A percentile compares a stretch with the other conserved stretches of the same genome.
Evolutionary conservation across 495 filamentous ascomycete genomes (phyloP).

Genomic region (Lasiosphaeria miniovina): DNA sequence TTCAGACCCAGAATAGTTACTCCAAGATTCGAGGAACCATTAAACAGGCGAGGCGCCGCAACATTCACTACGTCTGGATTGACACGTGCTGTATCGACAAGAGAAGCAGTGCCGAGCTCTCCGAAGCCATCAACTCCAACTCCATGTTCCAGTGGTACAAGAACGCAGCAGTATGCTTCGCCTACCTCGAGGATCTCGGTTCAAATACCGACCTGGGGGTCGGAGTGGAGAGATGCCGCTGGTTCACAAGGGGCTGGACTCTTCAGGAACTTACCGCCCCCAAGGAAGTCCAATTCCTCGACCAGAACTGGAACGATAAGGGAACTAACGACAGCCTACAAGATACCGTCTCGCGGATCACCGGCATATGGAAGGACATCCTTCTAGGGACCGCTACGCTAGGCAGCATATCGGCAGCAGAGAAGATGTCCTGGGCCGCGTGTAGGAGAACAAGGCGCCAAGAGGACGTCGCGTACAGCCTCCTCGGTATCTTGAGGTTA

Average conservation of each 20-base stretch:
- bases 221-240: slow-evolving; percentile 1
- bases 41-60: background rate
- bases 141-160: slow-evolving; percentile 9
- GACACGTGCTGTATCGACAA: slow-evolving; percentile 12
- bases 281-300: background rate
- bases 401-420: background rate
- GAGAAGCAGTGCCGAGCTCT: slow-evolving; percentile 5
- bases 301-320: background rate
- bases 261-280: slow-evolving; percentile 4
- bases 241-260: slow-evolving; percentile 3
- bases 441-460: slow-evolving; percentile 9
- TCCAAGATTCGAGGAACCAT: slow-evolving; percentile 19
- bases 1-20: slow-evolving; percentile 21
- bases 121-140: slow-evolving; percentile 6
- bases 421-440: slow-evolving; percentile 19
- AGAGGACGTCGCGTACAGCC: slow-evolving; percentile 18
- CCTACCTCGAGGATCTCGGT: too few species aligned
- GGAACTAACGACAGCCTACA: background rate
- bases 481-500: slow-evolving; percentile 26
- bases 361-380: background rate
- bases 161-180: background rate
- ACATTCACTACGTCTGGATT: background rate
- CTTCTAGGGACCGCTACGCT: background rate
- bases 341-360: background rate
- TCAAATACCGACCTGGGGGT: too few species aligned